These are phyloP conservation scores for Prunus fruticosa DNA, from an alignment of 306 rosid genomes.

Conservation along the genomic window DNA sequence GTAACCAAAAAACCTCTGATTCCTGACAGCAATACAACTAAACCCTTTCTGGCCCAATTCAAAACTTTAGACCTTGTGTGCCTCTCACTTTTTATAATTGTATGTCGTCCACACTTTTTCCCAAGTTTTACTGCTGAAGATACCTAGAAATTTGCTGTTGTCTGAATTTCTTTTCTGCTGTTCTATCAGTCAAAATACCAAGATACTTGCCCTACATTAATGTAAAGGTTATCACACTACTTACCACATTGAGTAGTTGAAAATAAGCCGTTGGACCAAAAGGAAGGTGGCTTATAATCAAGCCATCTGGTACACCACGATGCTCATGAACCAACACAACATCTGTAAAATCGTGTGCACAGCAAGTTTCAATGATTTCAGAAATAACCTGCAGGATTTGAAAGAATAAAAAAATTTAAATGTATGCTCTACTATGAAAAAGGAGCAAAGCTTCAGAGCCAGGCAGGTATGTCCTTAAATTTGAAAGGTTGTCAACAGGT, in stretches of 20 bases:
- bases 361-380: slow-evolving; percentile 84
- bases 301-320: slow-evolving; percentile 93
- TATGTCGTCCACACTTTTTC: neutral
- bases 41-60: neutral
- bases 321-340: slow-evolving; percentile 90
- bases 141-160: neutral
- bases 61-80: neutral
- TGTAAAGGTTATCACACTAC: slow-evolving; percentile 22
- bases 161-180: neutral
- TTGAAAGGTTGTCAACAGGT: neutral
- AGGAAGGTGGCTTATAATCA: slow-evolving; percentile 79
- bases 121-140: neutral
- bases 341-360: slow-evolving; percentile 81
- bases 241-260: slow-evolving; percentile 80
- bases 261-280: slow-evolving; percentile 96
- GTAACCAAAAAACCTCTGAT: neutral
- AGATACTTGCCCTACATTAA: neutral
- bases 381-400: slow-evolving; percentile 65
- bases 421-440: neutral
- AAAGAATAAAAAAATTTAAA: neutral
- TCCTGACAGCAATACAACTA: neutral
- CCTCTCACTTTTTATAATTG: neutral
- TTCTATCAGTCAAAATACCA: slow-evolving; percentile 1
- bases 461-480: neutral
- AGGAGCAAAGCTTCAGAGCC: neutral